Percentiles rank a stretch among this genome's conserved stretches.
These are phyloP conservation scores for Trypethelium eluteriae DNA, from an alignment of 495 filamentous ascomycete genomes.

Conservation along the genomic window DNA sequence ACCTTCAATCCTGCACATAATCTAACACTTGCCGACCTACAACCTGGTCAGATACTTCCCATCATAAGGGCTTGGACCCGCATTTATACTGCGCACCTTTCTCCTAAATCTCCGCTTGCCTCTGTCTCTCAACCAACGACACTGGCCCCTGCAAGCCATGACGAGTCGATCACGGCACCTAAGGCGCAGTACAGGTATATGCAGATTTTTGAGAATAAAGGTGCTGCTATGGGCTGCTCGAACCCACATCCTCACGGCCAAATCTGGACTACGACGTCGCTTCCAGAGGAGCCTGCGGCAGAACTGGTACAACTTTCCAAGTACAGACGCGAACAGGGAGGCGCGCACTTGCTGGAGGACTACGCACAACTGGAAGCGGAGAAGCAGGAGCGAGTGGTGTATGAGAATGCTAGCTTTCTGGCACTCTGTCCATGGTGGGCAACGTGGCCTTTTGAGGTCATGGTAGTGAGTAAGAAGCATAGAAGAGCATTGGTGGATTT, in stretches of 20 bases:
- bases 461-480: slow-evolving; percentile 77
- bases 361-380: slow-evolving; percentile 76
- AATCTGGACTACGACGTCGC: slow-evolving; percentile 82
- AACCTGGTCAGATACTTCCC: slow-evolving; percentile 58
- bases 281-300: slow-evolving; percentile 78
- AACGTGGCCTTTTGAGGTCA: slow-evolving; percentile 91
- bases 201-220: slow-evolving; percentile 99
- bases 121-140: slow-evolving; percentile 41
- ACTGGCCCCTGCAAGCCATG: slow-evolving; percentile 43
- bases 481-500: slow-evolving; percentile 77
- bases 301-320: slow-evolving; percentile 70
- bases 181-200: slow-evolving; percentile 85
- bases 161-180: slow-evolving; percentile 44
- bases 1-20: slow-evolving; percentile 88
- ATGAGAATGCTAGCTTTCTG: slow-evolving; percentile 73
- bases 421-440: slow-evolving; percentile 96
- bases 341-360: slow-evolving; percentile 69
- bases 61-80: slow-evolving; percentile 81
- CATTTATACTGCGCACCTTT: slow-evolving; percentile 75
- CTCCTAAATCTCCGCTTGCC: slow-evolving; percentile 60
- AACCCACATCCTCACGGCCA: slow-evolving; percentile 98
- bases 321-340: slow-evolving; percentile 64
- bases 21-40: slow-evolving; percentile 81
- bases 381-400: slow-evolving; percentile 79
- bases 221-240: slow-evolving; percentile 94